A percentile compares a stretch with the other conserved stretches of the same genome.
Evolutionary conservation across 1,284 basidiomycete genomes (phyloP).

Genomic region (Malassezia caprae): DNA sequence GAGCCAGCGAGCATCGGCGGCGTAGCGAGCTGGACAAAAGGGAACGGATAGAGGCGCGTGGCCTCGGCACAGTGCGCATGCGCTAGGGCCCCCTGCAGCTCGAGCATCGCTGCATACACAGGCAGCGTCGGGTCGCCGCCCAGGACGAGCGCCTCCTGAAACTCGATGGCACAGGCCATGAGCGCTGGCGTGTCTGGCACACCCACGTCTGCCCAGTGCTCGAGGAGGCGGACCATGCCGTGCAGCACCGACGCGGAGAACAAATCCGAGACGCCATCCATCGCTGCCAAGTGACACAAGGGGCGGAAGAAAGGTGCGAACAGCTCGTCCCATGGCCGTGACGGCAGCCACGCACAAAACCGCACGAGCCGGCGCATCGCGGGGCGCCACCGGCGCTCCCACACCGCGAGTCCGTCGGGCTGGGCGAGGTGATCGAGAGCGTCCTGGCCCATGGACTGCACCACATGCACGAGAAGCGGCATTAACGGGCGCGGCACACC

Average conservation of each 20-base stretch:
- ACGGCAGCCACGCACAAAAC: not conserved
- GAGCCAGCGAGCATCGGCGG: conserved; percentile 7
- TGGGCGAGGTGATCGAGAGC: not conserved
- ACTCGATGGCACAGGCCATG: conserved; percentile 6
- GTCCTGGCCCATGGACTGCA: conserved; percentile 12
- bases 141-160: conserved; percentile 11
- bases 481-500: not conserved
- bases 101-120: conserved; percentile 8
- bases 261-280: conserved; percentile 16
- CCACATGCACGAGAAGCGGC: conserved; percentile 14
- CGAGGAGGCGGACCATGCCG: not conserved
- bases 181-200: not conserved
- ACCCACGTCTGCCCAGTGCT: not conserved
- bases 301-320: conserved; percentile 9
- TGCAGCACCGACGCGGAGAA: conserved; percentile 6
- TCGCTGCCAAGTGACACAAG: conserved; percentile 11
- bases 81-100: not conserved
- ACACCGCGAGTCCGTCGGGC: not conserved
- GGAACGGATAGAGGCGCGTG: conserved; percentile 7
- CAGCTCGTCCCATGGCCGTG: conserved; percentile 1
- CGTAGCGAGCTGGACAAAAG: conserved; percentile 9
- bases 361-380: not conserved
- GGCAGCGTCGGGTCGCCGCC: conserved; percentile 10
- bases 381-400: conserved; percentile 13
- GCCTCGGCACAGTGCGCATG: not conserved